Evolutionary conservation across 2,329 filamentous ascomycete species (phyloP), one percentile per base, ranked within the genome.

Genomic region (Xylariaceae sp.): DNA sequence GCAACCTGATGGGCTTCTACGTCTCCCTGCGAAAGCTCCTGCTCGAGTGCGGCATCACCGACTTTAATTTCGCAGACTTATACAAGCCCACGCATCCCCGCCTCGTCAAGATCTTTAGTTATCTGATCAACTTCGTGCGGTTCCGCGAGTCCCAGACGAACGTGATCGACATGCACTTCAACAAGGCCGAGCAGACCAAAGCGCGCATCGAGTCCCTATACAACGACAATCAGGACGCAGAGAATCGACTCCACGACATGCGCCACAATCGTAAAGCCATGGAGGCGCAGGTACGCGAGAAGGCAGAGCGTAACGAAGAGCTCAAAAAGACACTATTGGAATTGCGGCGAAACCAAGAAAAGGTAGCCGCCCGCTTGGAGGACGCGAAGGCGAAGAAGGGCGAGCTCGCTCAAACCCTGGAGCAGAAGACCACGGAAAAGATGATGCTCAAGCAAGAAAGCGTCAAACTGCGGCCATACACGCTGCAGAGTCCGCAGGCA

Each of bases 91-190:
- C 90, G 1, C 89, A 95, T 68, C 87, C 89, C 55, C 88, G 94
- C 44, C 80, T 97, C 11, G 87, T 92, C 67, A 95, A 94, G 75
- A 95, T 97, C 67, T 94, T 99, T 70, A 95, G 89, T 61, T 96
- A 96, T 72, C 83, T 97, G 60, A 99, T 99, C 77, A 99, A 99
- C 74, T 99, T 99, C 72, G 91, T 97, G 63, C 86, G 94, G 51
- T 99, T 97, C 74, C 88, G 94, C 64, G 91, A 96, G 74, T 91
- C 87, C 59, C 92, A 97, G 72, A 95, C 91, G 1, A 77, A 78
- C 40, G 84, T 94, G 32, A 96, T 97, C 60, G 91, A 96, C 69
- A 84, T 95, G 70, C 88, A 97, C 73, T 94, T 94, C 75, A 94
- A 96, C 76, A 91, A 89, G 65, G 83, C 88, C 9, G 90, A 96